phyloP scores from a whole-genome alignment of 148 eudicot species.

The Nepenthes mirabilis region DNA sequence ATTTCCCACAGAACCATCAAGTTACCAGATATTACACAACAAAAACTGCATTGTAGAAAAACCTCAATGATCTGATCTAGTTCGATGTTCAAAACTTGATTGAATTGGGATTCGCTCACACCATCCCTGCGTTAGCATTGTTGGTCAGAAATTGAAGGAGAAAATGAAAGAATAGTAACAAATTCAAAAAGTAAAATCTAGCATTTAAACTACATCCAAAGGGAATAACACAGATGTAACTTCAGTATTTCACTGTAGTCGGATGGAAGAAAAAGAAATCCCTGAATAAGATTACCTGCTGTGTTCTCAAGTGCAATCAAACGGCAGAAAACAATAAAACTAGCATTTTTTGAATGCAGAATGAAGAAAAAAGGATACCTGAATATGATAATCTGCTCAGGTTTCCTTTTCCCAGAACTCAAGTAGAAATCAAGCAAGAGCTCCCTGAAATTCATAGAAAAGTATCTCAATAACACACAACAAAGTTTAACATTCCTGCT shows the following conservation, averaged over 20 bases:
- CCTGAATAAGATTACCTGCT: neutral
- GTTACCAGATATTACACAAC: neutral
- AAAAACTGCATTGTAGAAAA: too few species aligned
- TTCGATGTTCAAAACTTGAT: slow-evolving; percentile 83
- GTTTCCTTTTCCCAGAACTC: slow-evolving; percentile 58
- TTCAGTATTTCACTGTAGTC: too few species aligned
- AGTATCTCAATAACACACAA: neutral
- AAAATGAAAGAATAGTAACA: neutral
- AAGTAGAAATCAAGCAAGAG: slow-evolving; percentile 48
- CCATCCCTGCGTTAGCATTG: slow-evolving; percentile 46
- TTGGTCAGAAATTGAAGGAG: neutral
- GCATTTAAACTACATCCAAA: neutral
- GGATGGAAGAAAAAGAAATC: neutral
- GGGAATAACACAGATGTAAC: too few species aligned
- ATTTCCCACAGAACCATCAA: neutral
- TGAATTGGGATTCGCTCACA: slow-evolving; percentile 83
- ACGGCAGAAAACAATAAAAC: neutral
- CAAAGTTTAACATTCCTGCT: neutral
- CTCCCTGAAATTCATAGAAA: slow-evolving; percentile 36
- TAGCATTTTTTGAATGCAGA: neutral
- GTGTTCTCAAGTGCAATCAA: neutral
- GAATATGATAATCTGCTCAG: slow-evolving; percentile 71
- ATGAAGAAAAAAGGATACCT: slow-evolving; percentile 24
- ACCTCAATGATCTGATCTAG: slow-evolving; percentile 84
- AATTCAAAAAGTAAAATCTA: neutral